phyloP scores from a whole-genome alignment of 2,329 filamentous ascomycete species.

The Alternaria sp. region DNA sequence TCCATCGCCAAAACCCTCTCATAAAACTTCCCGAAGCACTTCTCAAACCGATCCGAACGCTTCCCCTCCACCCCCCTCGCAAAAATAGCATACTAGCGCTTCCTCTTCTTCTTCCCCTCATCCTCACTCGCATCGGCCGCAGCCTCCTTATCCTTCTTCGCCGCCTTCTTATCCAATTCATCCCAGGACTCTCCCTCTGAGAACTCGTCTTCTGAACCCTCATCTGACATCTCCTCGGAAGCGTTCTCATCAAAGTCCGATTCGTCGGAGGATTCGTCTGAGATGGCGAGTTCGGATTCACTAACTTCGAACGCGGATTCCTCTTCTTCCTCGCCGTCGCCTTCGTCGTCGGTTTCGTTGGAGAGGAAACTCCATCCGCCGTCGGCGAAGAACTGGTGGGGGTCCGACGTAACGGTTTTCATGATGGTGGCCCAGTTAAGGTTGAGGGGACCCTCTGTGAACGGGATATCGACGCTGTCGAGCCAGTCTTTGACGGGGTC shows the following conservation, averaged over 20 bases:
- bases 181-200: constrained; percentile 84
- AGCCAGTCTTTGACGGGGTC: constrained; percentile 98
- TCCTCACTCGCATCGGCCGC: constrained; percentile 61
- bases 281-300: constrained; percentile 76
- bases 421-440: constrained; percentile 99
- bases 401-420: constrained; percentile 95
- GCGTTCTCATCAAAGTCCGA: constrained; percentile 94
- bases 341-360: constrained; percentile 85
- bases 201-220: constrained; percentile 58
- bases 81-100: constrained; percentile 21
- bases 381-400: constrained; percentile 92
- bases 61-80: too few species aligned
- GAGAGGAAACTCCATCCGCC: constrained; percentile 95
- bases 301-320: constrained; percentile 92
- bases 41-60: too few species aligned
- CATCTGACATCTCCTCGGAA: constrained; percentile 79
- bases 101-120: constrained; percentile 74
- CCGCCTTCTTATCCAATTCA: constrained; percentile 86
- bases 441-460: constrained; percentile 92
- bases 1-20: too few species aligned
- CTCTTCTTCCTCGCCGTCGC: constrained; percentile 76
- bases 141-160: constrained; percentile 65
- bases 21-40: too few species aligned
- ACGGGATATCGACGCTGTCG: constrained; percentile 93
- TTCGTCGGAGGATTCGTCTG: constrained; percentile 81